phyloP scores from a whole-genome alignment of 2,329 filamentous ascomycete genomes.

The Ceratocystis smalleyi region DNA sequence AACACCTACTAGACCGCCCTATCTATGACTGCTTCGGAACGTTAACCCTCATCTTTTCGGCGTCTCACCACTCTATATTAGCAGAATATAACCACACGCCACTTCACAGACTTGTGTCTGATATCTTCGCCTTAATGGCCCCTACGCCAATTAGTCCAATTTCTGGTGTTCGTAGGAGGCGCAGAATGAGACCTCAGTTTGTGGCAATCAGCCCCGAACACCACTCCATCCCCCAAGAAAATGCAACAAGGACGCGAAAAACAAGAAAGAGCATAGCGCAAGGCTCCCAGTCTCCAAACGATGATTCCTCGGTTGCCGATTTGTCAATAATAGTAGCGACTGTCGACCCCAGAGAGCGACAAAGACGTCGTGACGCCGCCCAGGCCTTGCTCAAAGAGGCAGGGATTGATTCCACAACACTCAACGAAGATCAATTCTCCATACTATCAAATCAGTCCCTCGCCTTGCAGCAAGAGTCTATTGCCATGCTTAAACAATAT shows the following conservation, averaged over 20 bases:
- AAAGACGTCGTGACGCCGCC: slow-evolving; percentile 35
- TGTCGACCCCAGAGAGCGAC: slow-evolving; percentile 29
- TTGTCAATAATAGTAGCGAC: slow-evolving; percentile 3
- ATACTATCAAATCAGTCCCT: slow-evolving; percentile 47
- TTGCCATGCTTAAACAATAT: slow-evolving; percentile 41
- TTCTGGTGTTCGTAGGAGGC: neutral
- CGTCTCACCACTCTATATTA: slow-evolving; percentile 31
- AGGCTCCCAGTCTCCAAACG: neutral
- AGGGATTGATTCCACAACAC: slow-evolving; percentile 36
- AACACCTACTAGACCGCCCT: slow-evolving; percentile 31
- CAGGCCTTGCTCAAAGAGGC: slow-evolving; percentile 31
- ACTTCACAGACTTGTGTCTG: slow-evolving; percentile 39
- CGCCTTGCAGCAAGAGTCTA: slow-evolving; percentile 37
- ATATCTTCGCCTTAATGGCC: slow-evolving; percentile 28
- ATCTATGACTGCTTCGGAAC: slow-evolving; percentile 44
- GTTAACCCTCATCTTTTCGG: slow-evolving; percentile 35
- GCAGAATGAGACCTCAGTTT: neutral
- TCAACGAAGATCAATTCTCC: slow-evolving; percentile 40
- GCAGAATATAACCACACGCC: slow-evolving; percentile 42
- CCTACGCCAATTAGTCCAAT: neutral
- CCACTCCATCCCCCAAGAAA: slow-evolving; percentile 18
- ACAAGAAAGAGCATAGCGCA: neutral
- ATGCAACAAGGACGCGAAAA: neutral
- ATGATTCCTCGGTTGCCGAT: neutral
- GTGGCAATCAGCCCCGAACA: slow-evolving; percentile 13